Base-by-base conservation (phyloP, 2,329 filamentous ascomycete genomes). In the Penicillium sclerotiorum region DNA sequence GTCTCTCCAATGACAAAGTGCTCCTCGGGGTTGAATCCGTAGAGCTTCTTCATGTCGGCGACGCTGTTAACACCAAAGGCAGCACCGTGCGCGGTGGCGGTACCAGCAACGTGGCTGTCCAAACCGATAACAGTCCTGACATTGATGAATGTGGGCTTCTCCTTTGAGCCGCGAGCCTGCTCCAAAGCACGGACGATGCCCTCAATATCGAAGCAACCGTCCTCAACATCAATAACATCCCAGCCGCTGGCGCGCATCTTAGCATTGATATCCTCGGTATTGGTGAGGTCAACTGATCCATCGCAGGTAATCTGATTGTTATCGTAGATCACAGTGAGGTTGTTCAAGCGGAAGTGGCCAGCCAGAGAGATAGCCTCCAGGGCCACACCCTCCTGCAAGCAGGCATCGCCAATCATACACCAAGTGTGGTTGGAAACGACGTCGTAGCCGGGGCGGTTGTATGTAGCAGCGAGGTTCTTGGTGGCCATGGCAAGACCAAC, bases 281-380 rank as follows among this genome's bases (percentile, higher is more conserved):
- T 80, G 4, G 73, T 74, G 35, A 75, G 69, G 58, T 83, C 80
- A 2, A 82, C 72, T 1, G 74, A 75, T 6, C 81, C 80, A 54
- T 83, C 81, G 56, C 80, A 83, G 1, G 80, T 82, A 38, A 83
- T 69, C 57, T 80, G 76, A 60, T 83, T 83, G 65, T 84, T 82
- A 53, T 83, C 81, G 53, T 83, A 83, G 30, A 82, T 76, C 18
- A 83, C 67, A 3, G 76, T 76, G 1, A 84, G 68, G 59, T 83
- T 83, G 65, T 78, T 75, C 8, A 84, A 67, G 52, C 72, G 73
- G 59, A 76, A 73, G 60, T 81, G 77, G 2, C 80, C 81, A 5
- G 80, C 80, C 3, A 82, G 72, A 7, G 75, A 75, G 38, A 84
- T 75, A 0, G 81, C 76, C 60, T 84, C 81, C 2, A 81, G 69